Evolutionary conservation across 768 basidiomycete species (phyloP).

Genomic region (Suillus luteus): DNA sequence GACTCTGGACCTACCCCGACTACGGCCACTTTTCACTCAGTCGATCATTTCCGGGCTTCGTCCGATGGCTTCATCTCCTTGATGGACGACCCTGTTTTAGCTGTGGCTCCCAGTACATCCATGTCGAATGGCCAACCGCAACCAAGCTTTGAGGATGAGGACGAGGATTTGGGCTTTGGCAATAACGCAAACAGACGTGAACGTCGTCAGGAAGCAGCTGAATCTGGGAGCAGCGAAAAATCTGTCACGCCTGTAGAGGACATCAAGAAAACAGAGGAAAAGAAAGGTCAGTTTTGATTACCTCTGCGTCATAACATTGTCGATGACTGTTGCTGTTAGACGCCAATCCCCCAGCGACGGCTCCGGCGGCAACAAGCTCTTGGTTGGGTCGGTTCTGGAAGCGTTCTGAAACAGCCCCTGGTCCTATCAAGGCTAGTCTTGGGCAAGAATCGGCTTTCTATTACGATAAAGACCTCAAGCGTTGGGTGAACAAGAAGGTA

Average conservation of each 20-base stretch:
- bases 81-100: conserved; percentile 65
- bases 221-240: conserved; percentile 27
- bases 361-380: conserved; percentile 45
- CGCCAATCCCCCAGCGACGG: conserved; percentile 18
- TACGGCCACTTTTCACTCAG: conserved; percentile 61
- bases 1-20: conserved; percentile 62
- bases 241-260: conserved; percentile 22
- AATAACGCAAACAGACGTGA: conserved; percentile 57
- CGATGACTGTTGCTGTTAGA: conserved; percentile 13
- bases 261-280: conserved; percentile 26
- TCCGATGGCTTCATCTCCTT: conserved; percentile 77
- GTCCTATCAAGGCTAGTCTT: conserved; percentile 86
- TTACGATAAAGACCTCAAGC: conserved; percentile 92
- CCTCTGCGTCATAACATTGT: neutral
- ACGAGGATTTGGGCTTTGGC: conserved; percentile 94
- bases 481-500: conserved; percentile 96
- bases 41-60: conserved; percentile 44
- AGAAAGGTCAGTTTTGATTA: conserved; percentile 29
- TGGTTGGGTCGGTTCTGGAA: conserved; percentile 89
- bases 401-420: conserved; percentile 57
- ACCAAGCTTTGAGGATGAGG: conserved; percentile 49
- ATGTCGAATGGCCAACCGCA: conserved; percentile 17
- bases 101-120: conserved; percentile 35
- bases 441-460: conserved; percentile 91
- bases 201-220: conserved; percentile 29